These are phyloP conservation scores for Spizellomyces sp. DNA, from an alignment of 192 early-diverging fungal species.

Conservation along the genomic window DNA sequence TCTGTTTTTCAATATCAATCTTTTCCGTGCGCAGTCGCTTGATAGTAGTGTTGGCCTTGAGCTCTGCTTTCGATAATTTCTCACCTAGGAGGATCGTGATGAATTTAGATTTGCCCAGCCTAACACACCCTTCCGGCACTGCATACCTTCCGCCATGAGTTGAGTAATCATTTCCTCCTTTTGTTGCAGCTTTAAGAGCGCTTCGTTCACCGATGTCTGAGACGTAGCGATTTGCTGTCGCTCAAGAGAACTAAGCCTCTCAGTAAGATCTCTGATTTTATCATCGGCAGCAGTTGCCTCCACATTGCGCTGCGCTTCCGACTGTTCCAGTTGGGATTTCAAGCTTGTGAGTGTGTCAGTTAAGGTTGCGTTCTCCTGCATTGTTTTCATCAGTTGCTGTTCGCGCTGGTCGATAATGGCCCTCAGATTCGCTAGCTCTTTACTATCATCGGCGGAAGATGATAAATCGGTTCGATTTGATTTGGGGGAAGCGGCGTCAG, in stretches of 20 bases:
- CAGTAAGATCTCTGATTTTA: constrained; percentile 27
- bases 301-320: constrained; percentile 15
- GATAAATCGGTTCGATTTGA: background rate
- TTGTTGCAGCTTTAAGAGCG: constrained; percentile 29
- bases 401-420: constrained; percentile 39
- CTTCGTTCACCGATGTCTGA: constrained; percentile 25
- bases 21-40: constrained; percentile 74
- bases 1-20: constrained; percentile 60
- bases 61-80: constrained; percentile 74
- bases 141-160: constrained; percentile 42
- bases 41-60: constrained; percentile 64
- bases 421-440: background rate
- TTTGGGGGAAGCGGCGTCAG: too few relatives aligned
- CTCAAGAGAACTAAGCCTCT: background rate
- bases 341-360: constrained; percentile 31
- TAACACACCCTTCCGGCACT: too few relatives aligned
- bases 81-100: constrained; percentile 55
- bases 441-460: background rate
- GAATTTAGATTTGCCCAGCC: too few relatives aligned
- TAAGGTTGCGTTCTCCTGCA: constrained; percentile 40
- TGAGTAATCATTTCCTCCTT: constrained; percentile 41
- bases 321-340: constrained; percentile 28
- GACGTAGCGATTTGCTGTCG: background rate
- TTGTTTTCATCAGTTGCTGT: constrained; percentile 41
- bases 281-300: constrained; percentile 21